Conservation (phyloP, 2,329 filamentous ascomycete genomes). For the Verticillium zaregamsianum region DNA sequence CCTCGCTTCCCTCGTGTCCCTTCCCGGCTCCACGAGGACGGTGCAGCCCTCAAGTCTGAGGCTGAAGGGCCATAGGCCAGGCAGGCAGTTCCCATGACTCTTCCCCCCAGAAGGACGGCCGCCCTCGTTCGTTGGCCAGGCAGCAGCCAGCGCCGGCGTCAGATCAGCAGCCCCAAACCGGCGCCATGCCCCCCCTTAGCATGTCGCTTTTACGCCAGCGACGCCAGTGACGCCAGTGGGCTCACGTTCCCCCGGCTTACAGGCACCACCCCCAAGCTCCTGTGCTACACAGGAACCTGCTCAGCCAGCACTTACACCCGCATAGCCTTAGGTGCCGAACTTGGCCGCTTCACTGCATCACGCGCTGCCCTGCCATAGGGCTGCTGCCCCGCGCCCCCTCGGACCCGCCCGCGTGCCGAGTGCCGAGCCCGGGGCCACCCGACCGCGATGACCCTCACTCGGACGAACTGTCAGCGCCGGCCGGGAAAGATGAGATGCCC, state of each 20-base stretch:
- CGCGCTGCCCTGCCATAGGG: not conserved
- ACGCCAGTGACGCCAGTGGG: not conserved
- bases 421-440: not conserved
- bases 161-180: too few relatives aligned
- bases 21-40: not conserved
- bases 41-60: not conserved
- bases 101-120: too few relatives aligned
- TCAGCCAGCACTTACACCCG: not conserved
- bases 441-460: not conserved
- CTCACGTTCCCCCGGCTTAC: not conserved
- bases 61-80: not conserved
- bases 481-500: not conserved
- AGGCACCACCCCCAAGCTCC: not conserved
- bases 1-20: not conserved
- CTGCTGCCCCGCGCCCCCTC: not conserved
- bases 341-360: not conserved
- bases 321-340: too few relatives aligned
- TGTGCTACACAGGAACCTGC: too few relatives aligned
- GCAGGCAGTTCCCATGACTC: not conserved
- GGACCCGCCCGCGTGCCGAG: not conserved
- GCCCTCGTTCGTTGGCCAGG: not conserved
- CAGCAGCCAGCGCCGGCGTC: not conserved
- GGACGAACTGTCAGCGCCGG: not conserved
- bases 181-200: too few relatives aligned
- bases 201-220: not conserved